A percentile compares a stretch with the other conserved stretches of the same genome.
These are phyloP conservation scores for Aspergillus melleus DNA, from an alignment of 2,329 filamentous ascomycete species.

Conservation along the genomic window DNA sequence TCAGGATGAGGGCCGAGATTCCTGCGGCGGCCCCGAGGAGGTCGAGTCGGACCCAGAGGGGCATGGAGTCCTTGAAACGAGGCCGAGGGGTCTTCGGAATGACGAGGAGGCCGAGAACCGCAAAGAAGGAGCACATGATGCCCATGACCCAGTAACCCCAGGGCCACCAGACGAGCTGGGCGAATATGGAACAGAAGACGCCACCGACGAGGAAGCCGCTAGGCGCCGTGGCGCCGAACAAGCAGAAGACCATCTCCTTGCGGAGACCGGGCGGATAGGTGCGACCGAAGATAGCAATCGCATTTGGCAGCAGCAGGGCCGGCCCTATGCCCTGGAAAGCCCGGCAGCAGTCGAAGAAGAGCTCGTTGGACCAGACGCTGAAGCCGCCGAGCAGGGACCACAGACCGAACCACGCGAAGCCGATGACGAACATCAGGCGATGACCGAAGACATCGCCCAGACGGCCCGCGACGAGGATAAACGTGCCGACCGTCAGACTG, in stretches of 20 bases:
- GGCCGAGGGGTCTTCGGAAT: slow-evolving; percentile 16
- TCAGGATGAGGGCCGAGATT: slow-evolving; percentile 57
- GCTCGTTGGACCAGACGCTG: slow-evolving; percentile 38
- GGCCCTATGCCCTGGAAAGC: slow-evolving; percentile 60
- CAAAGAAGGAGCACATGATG: slow-evolving; percentile 36
- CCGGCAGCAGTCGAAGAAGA: slow-evolving; percentile 54
- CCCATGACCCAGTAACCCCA: slow-evolving; percentile 51
- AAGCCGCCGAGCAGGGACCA: slow-evolving; percentile 42
- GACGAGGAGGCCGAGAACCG: slow-evolving; percentile 37
- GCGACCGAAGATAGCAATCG: slow-evolving; percentile 60
- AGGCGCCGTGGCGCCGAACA: slow-evolving; percentile 53
- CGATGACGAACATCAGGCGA: slow-evolving; percentile 36
- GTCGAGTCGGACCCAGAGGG: slow-evolving; percentile 35
- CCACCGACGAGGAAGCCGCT: slow-evolving; percentile 45
- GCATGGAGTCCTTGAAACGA: slow-evolving; percentile 11
- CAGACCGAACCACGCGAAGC: slow-evolving; percentile 38
- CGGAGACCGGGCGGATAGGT: slow-evolving; percentile 57
- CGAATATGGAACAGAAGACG: slow-evolving; percentile 42
- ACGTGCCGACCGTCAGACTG: slow-evolving; percentile 44
- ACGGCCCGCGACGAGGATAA: slow-evolving; percentile 38
- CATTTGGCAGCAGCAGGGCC: slow-evolving; percentile 64
- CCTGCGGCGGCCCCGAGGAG: slow-evolving; percentile 48
- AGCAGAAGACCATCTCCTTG: slow-evolving; percentile 62
- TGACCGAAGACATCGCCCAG: slow-evolving; percentile 41
- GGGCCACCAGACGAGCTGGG: slow-evolving; percentile 51